Evolutionary conservation across 2,329 filamentous ascomycete species (phyloP), one percentile per base, ranked within the genome.

Genomic region (Diaporthe batatas): DNA sequence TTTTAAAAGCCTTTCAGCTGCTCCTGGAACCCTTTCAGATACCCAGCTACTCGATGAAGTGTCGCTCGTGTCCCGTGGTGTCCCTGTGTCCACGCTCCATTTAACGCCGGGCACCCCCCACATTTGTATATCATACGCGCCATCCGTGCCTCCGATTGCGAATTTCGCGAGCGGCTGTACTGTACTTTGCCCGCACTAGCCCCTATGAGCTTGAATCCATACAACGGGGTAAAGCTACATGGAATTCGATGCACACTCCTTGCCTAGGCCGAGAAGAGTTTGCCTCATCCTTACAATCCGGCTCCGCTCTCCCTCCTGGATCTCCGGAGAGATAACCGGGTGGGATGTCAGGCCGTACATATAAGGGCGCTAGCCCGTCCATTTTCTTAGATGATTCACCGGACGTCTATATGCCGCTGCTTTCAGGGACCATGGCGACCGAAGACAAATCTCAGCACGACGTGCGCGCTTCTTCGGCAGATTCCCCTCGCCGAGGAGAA

Each of bases 371-470:
- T 7, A 34, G n/a, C 18, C 55, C 58, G 14, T 65, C 67, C 2
- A 29, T 54, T 10, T 25, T 42, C 23, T 53, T 67, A 2, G 67
- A 70, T 36, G 59, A 65, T n/a, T 32, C 36, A 8, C 36, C 54
- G 6, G 67, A 68, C 34, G 49, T 70, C 25, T 62, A 55, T 23
- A 65, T 57, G 32, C 73, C 73, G 54, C 62, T 74, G 32, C 73
- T 74, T 23, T 44, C 64, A 23, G 73, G 68, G 58, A 73, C 39
- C 25, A 74, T 73, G 71, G 44, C 39, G 32, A 68, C 67, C 53
- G 73, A 74, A 47, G 47, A 49, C 21, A 74, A 74, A 32, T 47
- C n/a, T 16, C 57, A 49, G 34, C 70, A 70, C 34, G 70, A 67
- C 44, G 32, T 73, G 34, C 58, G 49, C 47, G 47, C 62, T 25